Conservation (phyloP, 805 yeast genomes). For the Myxozyma sirexii region DNA sequence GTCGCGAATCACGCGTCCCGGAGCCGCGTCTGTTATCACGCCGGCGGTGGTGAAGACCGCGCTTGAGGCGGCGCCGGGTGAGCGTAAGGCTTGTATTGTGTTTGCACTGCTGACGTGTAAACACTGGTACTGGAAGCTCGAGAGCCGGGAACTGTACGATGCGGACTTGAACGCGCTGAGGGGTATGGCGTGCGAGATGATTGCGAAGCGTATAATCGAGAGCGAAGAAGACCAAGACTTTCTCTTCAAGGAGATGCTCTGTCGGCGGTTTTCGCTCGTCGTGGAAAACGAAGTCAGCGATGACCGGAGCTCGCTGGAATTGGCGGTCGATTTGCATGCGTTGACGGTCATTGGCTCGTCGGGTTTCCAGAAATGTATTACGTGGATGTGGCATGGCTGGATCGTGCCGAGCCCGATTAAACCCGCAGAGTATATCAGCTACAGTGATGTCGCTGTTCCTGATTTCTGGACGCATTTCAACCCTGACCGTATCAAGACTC, state of each 20-base stretch:
- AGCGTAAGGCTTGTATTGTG: slow-evolving; percentile 63
- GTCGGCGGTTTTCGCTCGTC: slow-evolving; percentile 71
- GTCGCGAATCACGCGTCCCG: slow-evolving; percentile 54
- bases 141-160: slow-evolving; percentile 64
- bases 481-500: slow-evolving; percentile 81
- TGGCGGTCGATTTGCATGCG: slow-evolving; percentile 84
- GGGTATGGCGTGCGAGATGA: slow-evolving; percentile 68
- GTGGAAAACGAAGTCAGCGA: slow-evolving; percentile 56
- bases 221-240: slow-evolving; percentile 47
- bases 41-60: slow-evolving; percentile 61
- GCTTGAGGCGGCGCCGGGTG: slow-evolving; percentile 78
- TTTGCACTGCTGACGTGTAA: slow-evolving; percentile 76
- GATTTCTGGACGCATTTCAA: slow-evolving; percentile 66
- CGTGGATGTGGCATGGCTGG: slow-evolving; percentile 95
- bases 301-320: slow-evolving; percentile 76
- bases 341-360: slow-evolving; percentile 74
- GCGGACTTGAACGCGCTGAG: slow-evolving; percentile 63
- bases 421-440: slow-evolving; percentile 68
- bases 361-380: slow-evolving; percentile 83
- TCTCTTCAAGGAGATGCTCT: slow-evolving; percentile 67
- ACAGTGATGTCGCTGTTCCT: slow-evolving; percentile 60
- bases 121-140: slow-evolving; percentile 71
- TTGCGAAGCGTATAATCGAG: slow-evolving; percentile 74
- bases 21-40: slow-evolving; percentile 59
- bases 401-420: slow-evolving; percentile 72